A percentile compares a stretch with the other conserved stretches of the same genome.
phyloP scores from a whole-genome alignment of 2,329 filamentous ascomycete species.

The Penicillium sclerotigenum region DNA sequence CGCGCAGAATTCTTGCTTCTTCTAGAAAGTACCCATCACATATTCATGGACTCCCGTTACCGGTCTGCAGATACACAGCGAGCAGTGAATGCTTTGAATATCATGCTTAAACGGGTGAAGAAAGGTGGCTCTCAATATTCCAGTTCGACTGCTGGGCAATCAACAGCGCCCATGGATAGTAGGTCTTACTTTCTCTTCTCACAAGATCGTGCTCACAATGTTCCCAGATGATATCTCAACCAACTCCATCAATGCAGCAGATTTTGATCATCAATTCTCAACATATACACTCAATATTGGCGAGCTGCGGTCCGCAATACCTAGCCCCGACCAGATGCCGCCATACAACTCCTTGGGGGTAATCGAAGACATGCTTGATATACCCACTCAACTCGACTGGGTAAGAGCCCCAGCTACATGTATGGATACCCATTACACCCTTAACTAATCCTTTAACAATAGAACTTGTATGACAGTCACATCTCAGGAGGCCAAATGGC shows the following conservation, averaged over 20 bases:
- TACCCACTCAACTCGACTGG: constrained; percentile 34
- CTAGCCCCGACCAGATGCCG: background rate
- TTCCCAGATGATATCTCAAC: constrained; percentile 3
- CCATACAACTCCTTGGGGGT: constrained; percentile 23
- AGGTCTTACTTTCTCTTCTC: background rate
- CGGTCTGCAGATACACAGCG: constrained; percentile 30
- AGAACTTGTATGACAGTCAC: constrained; percentile 21
- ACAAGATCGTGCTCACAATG: background rate
- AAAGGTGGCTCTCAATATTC: constrained; percentile 1
- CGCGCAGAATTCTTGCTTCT: constrained; percentile 24
- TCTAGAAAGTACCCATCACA: constrained; percentile 27
- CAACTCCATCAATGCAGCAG: background rate
- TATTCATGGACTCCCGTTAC: constrained; percentile 24
- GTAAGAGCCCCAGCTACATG: constrained; percentile 19
- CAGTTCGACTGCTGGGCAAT: constrained; percentile 1
- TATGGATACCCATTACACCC: background rate
- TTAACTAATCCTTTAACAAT: constrained; percentile 1
- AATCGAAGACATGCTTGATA: constrained; percentile 35
- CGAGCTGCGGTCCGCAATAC: background rate
- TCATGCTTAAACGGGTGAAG: constrained; percentile 30
- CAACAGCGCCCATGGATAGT: background rate
- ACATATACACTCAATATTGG: background rate
- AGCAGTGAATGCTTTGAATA: constrained; percentile 25
- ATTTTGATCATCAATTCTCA: constrained; percentile 2
- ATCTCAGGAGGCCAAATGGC: constrained; percentile 13